phyloP scores from a whole-genome alignment of 2,329 filamentous ascomycete genomes.

The Periconia digitata region DNA sequence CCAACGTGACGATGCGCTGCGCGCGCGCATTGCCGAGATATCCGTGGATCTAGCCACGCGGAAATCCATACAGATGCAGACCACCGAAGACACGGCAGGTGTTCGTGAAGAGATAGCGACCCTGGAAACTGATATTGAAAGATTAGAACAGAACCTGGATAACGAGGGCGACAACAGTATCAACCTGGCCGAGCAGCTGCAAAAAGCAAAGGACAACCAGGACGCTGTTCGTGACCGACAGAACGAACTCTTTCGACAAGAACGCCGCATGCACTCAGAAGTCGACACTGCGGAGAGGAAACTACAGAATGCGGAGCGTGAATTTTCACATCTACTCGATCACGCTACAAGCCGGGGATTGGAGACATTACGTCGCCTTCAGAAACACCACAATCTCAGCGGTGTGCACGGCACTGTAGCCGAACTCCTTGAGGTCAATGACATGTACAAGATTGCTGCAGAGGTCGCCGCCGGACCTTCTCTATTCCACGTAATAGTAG shows the following conservation, averaged over 20 bases:
- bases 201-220: slow-evolving; percentile 74
- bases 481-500: slow-evolving; percentile 94
- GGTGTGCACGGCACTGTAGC: slow-evolving; percentile 92
- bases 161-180: slow-evolving; percentile 76
- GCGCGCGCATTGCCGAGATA: slow-evolving; percentile 77
- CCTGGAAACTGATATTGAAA: slow-evolving; percentile 71
- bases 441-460: slow-evolving; percentile 82
- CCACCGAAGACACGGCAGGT: slow-evolving; percentile 76
- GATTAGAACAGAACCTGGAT: slow-evolving; percentile 71
- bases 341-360: slow-evolving; percentile 83
- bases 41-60: slow-evolving; percentile 75
- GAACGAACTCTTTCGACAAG: slow-evolving; percentile 84
- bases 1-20: slow-evolving; percentile 83
- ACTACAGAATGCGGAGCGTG: slow-evolving; percentile 73
- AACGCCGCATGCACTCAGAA: slow-evolving; percentile 80
- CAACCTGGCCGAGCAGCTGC: slow-evolving; percentile 71
- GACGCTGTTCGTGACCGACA: slow-evolving; percentile 83
- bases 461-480: slow-evolving; percentile 92
- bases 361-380: slow-evolving; percentile 81
- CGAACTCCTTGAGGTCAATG: slow-evolving; percentile 84
- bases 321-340: slow-evolving; percentile 84
- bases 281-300: slow-evolving; percentile 76
- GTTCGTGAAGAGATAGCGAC: slow-evolving; percentile 71
- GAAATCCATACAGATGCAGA: slow-evolving; percentile 81
- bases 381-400: slow-evolving; percentile 74